A percentile compares a stretch with the other conserved stretches of the same genome.
phyloP scores from a whole-genome alignment of 768 basidiomycete species.

The Leucosporidium yakuticum region DNA sequence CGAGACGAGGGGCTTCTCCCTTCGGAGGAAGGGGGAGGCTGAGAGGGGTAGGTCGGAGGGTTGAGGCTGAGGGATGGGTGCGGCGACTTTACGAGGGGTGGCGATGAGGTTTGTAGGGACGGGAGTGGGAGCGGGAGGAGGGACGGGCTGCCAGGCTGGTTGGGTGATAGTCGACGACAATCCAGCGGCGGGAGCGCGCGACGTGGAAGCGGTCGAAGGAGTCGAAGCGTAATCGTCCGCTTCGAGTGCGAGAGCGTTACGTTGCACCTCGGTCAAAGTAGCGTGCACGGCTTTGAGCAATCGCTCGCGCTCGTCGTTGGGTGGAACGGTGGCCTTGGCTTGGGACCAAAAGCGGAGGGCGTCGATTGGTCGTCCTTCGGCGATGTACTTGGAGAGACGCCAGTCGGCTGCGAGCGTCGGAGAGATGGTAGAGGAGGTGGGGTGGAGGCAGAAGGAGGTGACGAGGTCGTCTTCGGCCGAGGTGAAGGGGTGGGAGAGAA shows the following conservation, averaged over 20 bases:
- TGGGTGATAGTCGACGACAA: constrained; percentile 15
- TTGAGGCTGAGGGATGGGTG: background rate
- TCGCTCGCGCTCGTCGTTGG: constrained; percentile 15
- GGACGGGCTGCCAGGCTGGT: constrained; percentile 26
- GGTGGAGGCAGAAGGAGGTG: constrained; percentile 17
- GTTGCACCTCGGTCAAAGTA: constrained; percentile 19
- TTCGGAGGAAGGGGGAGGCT: constrained; percentile 30
- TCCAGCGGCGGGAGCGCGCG: background rate
- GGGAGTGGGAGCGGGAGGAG: background rate
- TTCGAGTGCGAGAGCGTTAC: constrained; percentile 15
- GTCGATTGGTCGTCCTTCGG: constrained; percentile 21
- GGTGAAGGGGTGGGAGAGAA: constrained; percentile 26
- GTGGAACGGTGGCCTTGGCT: background rate
- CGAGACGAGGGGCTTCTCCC: background rate
- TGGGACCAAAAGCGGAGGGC: constrained; percentile 22
- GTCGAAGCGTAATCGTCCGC: background rate
- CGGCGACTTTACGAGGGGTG: constrained; percentile 10
- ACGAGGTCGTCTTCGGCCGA: constrained; percentile 14
- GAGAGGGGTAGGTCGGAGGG: constrained; percentile 23
- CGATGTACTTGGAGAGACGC: constrained; percentile 29
- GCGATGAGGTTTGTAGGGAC: constrained; percentile 8
- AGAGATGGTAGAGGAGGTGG: constrained; percentile 2
- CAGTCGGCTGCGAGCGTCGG: constrained; percentile 23
- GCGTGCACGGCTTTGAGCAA: constrained; percentile 23
- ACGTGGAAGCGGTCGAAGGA: background rate